Conservation (phyloP, 345 rosid species). For the Citrus reticulata region DNA sequence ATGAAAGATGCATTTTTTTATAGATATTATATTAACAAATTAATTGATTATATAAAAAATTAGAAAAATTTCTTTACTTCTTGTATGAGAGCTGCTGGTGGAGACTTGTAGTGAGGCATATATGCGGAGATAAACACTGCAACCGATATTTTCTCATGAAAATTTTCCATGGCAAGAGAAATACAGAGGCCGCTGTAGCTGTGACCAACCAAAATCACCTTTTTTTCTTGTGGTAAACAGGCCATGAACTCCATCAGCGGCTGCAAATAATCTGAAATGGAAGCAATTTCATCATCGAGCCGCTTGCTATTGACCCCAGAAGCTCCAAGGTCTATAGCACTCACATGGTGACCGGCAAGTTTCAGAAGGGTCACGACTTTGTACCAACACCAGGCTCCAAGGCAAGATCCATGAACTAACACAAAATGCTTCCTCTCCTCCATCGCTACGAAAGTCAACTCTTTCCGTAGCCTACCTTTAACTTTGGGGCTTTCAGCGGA, state of each 20-base stretch:
- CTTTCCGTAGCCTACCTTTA: background rate
- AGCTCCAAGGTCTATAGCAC: slow-evolving; percentile 50
- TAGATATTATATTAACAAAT: too few relatives aligned
- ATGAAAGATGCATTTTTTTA: too few relatives aligned
- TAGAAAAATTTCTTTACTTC: slow-evolving; percentile 4
- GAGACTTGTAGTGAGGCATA: slow-evolving; percentile 39
- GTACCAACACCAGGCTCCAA: slow-evolving; percentile 78
- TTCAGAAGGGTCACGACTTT: slow-evolving; percentile 42
- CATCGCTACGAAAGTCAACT: background rate
- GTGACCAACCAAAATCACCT: slow-evolving; percentile 58
- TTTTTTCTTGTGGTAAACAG: slow-evolving; percentile 33
- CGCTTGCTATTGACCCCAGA: slow-evolving; percentile 32
- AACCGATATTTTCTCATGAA: slow-evolving; percentile 41
- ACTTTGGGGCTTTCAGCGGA: too few relatives aligned
- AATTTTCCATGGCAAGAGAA: slow-evolving; percentile 52
- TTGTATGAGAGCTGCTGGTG: slow-evolving; percentile 21
- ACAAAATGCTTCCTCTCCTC: slow-evolving; percentile 37
- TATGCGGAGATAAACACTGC: slow-evolving; percentile 47
- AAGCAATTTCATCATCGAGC: slow-evolving; percentile 28
- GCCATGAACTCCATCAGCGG: slow-evolving; percentile 57
- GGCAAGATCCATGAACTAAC: slow-evolving; percentile 55
- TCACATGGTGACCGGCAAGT: slow-evolving; percentile 43
- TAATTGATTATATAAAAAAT: too few relatives aligned
- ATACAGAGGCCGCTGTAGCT: slow-evolving; percentile 49
- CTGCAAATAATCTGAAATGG: slow-evolving; percentile 35